Evolutionary conservation across 768 basidiomycete species (phyloP).

Genomic region (Rhizopogon roseolus): DNA sequence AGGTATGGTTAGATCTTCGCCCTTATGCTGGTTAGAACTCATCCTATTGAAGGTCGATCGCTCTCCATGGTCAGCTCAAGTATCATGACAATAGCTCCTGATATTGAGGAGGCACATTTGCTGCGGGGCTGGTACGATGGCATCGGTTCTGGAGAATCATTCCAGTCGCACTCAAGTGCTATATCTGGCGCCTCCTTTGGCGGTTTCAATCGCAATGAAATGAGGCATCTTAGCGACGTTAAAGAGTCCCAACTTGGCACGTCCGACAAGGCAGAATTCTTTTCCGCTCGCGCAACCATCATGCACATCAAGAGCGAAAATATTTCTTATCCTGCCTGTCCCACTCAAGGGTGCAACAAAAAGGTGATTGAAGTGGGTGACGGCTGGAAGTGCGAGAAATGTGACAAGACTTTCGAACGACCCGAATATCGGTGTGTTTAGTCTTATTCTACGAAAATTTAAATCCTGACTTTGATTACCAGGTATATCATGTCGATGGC

Average conservation of each 20-base stretch:
- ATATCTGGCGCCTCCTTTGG: conserved; percentile 31
- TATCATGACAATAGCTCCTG: conserved; percentile 81
- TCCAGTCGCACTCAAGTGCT: conserved; percentile 64
- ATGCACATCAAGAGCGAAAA: conserved; percentile 84
- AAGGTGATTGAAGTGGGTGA: conserved; percentile 71
- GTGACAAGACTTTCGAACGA: conserved; percentile 59
- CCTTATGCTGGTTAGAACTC: conserved; percentile 4
- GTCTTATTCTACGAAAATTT: neutral
- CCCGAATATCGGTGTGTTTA: conserved; percentile 76
- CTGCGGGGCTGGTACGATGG: conserved; percentile 93
- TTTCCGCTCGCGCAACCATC: conserved; percentile 76
- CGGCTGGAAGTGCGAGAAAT: conserved; percentile 94
- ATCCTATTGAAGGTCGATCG: conserved; percentile 53
- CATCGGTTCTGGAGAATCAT: conserved; percentile 54
- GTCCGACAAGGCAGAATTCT: conserved; percentile 75
- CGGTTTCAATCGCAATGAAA: conserved; percentile 65
- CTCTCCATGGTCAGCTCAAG: conserved; percentile 82
- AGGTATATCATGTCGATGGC: conserved; percentile 84
- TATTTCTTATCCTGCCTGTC: conserved; percentile 87
- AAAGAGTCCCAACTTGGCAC: conserved; percentile 73
- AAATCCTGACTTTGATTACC: conserved; percentile 2
- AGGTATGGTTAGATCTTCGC: conserved; percentile 36
- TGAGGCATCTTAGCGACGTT: conserved; percentile 71
- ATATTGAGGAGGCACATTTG: conserved; percentile 82
- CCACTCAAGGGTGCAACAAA: conserved; percentile 76